Percentiles rank a stretch among this genome's conserved stretches.
These are phyloP conservation scores for Magnusiomyces suaveolens DNA, from an alignment of 1,139 yeast species.

Conservation along the genomic window DNA sequence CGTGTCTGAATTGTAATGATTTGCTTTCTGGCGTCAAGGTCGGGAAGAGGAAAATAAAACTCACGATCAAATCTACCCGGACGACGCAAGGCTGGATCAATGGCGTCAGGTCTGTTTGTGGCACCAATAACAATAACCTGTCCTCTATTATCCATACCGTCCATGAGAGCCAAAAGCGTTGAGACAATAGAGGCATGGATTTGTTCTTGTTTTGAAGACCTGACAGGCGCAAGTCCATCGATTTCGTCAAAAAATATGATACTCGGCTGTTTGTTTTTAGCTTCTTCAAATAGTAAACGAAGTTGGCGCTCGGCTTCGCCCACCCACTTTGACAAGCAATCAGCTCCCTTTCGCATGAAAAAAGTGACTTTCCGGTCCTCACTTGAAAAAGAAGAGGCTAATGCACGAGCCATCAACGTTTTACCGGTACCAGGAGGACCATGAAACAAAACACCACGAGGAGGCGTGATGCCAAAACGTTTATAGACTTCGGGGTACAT, in stretches of 20 bases:
- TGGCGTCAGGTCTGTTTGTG: slow-evolving; percentile 93
- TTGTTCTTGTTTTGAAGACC: slow-evolving; percentile 95
- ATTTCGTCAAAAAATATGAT: slow-evolving; percentile 95
- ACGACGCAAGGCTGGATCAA: slow-evolving; percentile 93
- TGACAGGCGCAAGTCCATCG: slow-evolving; percentile 95
- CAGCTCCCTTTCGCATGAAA: slow-evolving; percentile 98
- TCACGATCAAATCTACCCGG: slow-evolving; percentile 98
- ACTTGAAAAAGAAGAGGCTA: slow-evolving; percentile 90
- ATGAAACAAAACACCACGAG: slow-evolving; percentile 94
- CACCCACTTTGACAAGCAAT: slow-evolving; percentile 94
- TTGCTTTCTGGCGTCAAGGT: slow-evolving; percentile 62
- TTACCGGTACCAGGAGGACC: slow-evolving; percentile 99
- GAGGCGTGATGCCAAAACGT: slow-evolving; percentile 86
- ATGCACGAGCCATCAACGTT: slow-evolving; percentile 93
- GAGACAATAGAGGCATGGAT: slow-evolving; percentile 97
- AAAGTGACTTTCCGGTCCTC: slow-evolving; percentile 77
- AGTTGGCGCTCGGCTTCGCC: slow-evolving; percentile 98
- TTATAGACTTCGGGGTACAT: slow-evolving; percentile 90
- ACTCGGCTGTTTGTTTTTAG: slow-evolving; percentile 90
- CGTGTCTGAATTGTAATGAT: slow-evolving; percentile 77
- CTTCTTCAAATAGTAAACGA: slow-evolving; percentile 85
- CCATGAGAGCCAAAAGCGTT: slow-evolving; percentile 89
- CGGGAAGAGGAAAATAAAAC: slow-evolving; percentile 91
- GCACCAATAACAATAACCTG: slow-evolving; percentile 98
- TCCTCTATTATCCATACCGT: slow-evolving; percentile 96